Evolutionary conservation across 176 grass and related monocot genomes (phyloP).

Genomic region (Ensete glaucum): DNA sequence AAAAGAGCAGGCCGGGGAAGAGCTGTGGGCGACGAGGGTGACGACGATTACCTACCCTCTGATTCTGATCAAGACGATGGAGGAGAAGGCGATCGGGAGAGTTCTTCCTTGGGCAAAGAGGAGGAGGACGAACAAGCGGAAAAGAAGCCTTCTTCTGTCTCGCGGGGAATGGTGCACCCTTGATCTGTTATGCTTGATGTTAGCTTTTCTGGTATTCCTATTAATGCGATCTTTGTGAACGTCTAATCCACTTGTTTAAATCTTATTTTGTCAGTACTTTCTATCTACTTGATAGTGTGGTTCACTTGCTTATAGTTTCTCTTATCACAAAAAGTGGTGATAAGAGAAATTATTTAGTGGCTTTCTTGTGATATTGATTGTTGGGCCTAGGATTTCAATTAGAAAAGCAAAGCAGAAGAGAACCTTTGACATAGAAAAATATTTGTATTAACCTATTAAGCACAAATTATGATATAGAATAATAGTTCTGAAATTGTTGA

Average conservation of each 20-base stretch:
- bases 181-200: neutral
- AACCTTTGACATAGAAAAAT: neutral
- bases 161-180: slow-evolving; percentile 32
- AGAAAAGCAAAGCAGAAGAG: neutral
- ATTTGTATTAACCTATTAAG: neutral
- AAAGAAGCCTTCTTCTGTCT: slow-evolving; percentile 28
- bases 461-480: neutral
- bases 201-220: neutral
- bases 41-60: slow-evolving; percentile 64
- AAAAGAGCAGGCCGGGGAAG: neutral
- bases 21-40: slow-evolving; percentile 22
- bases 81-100: neutral
- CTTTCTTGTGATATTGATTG: neutral
- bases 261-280: neutral
- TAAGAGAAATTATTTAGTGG: too few species aligned
- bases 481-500: neutral
- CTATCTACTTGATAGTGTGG: too few species aligned
- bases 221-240: neutral
- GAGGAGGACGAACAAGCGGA: slow-evolving; percentile 7
- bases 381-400: neutral
- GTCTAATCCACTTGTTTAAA: neutral
- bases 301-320: too few species aligned
- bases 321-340: too few species aligned
- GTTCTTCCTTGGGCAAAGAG: slow-evolving; percentile 6
- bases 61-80: slow-evolving; percentile 17